phyloP scores from a whole-genome alignment of 75 land plant species.

The Pinus tabuliformis region DNA sequence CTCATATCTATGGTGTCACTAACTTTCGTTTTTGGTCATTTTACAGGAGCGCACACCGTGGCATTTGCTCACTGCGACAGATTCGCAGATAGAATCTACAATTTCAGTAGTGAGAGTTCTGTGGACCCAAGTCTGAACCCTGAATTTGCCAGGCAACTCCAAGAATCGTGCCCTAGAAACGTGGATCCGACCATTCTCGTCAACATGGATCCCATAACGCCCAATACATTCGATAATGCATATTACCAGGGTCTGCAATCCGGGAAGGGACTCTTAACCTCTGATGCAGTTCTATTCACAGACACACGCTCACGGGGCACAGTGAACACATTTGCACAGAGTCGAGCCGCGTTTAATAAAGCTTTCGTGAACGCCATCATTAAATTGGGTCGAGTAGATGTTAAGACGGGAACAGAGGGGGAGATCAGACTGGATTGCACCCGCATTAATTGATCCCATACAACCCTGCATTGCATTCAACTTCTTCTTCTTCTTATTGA shows the following conservation, averaged over 20 bases:
- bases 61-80: constrained; percentile 48
- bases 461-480: too few relatives aligned
- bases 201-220: constrained; percentile 60
- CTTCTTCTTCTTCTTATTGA: too few relatives aligned
- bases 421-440: constrained; percentile 49
- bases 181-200: constrained; percentile 58
- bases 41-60: constrained; percentile 53
- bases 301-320: constrained; percentile 34
- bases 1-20: background rate
- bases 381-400: constrained; percentile 65
- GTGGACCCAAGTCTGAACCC: constrained; percentile 61
- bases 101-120: background rate
- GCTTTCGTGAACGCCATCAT: constrained; percentile 51
- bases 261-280: constrained; percentile 56
- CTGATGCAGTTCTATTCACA: constrained; percentile 47
- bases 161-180: constrained; percentile 40
- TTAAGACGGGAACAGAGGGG: constrained; percentile 49
- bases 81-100: constrained; percentile 40
- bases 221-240: constrained; percentile 48
- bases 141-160: constrained; percentile 40
- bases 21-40: background rate
- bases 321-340: constrained; percentile 37
- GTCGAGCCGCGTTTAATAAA: constrained; percentile 18
- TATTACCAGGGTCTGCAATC: constrained; percentile 52
- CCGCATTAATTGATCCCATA: constrained; percentile 14